Percentiles rank a stretch among this genome's conserved stretches.
phyloP scores from a whole-genome alignment of 1,284 basidiomycete species.

The Malassezia vespertilionis region DNA sequence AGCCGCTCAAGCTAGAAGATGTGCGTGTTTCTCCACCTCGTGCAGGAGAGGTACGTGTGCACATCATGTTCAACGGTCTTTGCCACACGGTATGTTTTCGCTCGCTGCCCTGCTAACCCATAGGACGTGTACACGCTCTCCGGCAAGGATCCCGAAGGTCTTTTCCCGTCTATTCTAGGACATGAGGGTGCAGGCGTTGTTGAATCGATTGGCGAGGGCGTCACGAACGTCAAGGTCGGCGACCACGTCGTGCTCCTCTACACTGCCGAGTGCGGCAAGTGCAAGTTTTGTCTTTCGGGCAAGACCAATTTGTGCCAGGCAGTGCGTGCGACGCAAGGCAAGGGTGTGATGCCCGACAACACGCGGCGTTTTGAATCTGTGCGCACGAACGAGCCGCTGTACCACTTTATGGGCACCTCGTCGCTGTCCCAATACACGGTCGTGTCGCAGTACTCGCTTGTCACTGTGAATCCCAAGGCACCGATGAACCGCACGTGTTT shows the following conservation, averaged over 20 bases:
- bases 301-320: slow-evolving; percentile 66
- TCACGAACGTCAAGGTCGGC: slow-evolving; percentile 67
- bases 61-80: slow-evolving; percentile 83
- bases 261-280: slow-evolving; percentile 44
- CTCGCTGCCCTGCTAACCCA: too few relatives aligned
- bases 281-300: slow-evolving; percentile 83
- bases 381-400: slow-evolving; percentile 66
- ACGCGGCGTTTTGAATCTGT: slow-evolving; percentile 74
- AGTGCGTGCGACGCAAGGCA: slow-evolving; percentile 88
- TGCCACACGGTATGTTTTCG: too few relatives aligned
- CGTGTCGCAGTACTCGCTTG: slow-evolving; percentile 90
- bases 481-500: slow-evolving; percentile 89
- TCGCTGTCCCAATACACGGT: slow-evolving; percentile 99
- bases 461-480: slow-evolving; percentile 71
- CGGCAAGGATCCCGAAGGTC: slow-evolving; percentile 89
- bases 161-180: slow-evolving; percentile 80
- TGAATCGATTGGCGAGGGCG: slow-evolving; percentile 86
- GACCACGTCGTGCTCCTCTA: slow-evolving; percentile 61
- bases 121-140: slow-evolving; percentile 95
- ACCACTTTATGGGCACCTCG: slow-evolving; percentile 97
- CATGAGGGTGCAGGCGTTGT: slow-evolving; percentile 53
- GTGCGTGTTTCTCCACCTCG: slow-evolving; percentile 85
- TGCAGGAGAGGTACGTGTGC: slow-evolving; percentile 82
- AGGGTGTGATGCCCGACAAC: slow-evolving; percentile 88
- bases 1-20: slow-evolving; percentile 76